These are phyloP conservation scores for Malus sylvestris DNA, from an alignment of 306 rosid genomes.

Conservation along the genomic window DNA sequence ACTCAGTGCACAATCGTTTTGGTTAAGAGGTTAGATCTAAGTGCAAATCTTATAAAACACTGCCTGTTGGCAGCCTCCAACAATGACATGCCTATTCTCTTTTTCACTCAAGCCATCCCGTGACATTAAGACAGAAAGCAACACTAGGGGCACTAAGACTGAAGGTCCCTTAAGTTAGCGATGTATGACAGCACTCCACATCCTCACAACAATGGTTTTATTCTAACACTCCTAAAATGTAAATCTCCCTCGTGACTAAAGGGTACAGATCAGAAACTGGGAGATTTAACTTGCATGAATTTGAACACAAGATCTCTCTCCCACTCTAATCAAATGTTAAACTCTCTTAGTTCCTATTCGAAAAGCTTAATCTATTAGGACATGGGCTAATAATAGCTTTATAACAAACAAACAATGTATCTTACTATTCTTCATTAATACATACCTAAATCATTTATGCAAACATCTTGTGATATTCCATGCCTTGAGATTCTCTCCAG, in stretches of 20 bases:
- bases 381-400: not conserved
- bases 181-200: no score
- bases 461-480: conserved; percentile 83
- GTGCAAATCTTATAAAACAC: no score
- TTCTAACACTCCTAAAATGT: not conserved
- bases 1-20: no score
- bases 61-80: no score
- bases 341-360: not conserved
- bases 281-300: not conserved
- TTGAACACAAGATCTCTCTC: not conserved
- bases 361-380: not conserved
- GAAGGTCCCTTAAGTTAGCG: no score
- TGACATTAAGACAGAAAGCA: no score
- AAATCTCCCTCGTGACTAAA: not conserved
- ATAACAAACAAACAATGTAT: not conserved
- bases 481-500: conserved; percentile 60
- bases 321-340: not conserved
- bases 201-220: not conserved
- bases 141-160: no score
- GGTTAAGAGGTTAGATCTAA: no score
- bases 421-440: not conserved
- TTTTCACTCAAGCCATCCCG: no score
- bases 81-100: no score
- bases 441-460: conserved; percentile 89
- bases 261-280: not conserved